phyloP scores from a whole-genome alignment of 345 rosid genomes.

The Melaleuca quinquenervia region DNA sequence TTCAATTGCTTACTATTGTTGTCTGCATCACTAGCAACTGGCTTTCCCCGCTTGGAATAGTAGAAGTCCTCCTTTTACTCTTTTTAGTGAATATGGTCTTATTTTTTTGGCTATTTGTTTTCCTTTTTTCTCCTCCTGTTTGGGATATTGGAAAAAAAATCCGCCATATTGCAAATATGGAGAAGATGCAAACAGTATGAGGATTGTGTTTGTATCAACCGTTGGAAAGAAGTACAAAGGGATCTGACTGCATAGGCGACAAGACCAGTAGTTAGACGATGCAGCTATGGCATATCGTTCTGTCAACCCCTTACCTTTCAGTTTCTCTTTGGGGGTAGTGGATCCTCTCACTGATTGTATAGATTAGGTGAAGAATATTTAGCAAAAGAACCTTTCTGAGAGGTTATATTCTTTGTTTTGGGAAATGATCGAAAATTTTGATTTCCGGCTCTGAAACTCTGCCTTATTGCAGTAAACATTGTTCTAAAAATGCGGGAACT shows the following conservation, averaged over 20 bases:
- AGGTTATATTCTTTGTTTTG: background rate
- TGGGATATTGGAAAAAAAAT: background rate
- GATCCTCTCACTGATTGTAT: background rate
- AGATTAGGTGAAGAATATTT: background rate
- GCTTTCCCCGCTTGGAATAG: background rate
- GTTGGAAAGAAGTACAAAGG: background rate
- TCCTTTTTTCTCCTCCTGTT: background rate
- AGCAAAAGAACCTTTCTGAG: background rate
- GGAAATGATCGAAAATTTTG: background rate
- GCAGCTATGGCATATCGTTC: background rate
- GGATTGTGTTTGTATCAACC: background rate
- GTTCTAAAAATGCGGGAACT: background rate
- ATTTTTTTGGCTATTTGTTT: background rate
- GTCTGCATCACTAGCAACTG: background rate
- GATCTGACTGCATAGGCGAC: background rate
- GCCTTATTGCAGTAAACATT: background rate
- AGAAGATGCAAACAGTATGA: background rate
- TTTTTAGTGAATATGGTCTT: background rate
- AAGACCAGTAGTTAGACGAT: background rate
- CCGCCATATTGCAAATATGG: background rate
- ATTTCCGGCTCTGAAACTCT: background rate
- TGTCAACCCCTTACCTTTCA: background rate
- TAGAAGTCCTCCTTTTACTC: background rate
- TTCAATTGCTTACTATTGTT: background rate
- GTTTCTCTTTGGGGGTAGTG: background rate